Conservation (phyloP, 257 asterid species). For the Sherardia arvensis region DNA sequence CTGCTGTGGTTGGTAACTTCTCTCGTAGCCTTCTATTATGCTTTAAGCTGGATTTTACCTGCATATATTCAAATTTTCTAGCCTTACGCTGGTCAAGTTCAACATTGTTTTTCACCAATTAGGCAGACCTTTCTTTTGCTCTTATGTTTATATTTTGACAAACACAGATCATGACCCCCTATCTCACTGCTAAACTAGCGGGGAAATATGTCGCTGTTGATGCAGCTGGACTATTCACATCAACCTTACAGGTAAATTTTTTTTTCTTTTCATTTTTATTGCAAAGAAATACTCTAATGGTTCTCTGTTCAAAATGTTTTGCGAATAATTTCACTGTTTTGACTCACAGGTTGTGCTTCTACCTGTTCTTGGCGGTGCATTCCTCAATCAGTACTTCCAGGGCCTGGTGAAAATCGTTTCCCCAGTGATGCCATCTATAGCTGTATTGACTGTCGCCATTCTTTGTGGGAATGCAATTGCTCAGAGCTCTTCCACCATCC, state of each 20-base stretch:
- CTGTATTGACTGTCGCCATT: constrained; percentile 80
- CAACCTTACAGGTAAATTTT: constrained; percentile 68
- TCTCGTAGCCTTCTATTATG: background rate
- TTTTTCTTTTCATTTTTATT: background rate
- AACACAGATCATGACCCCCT: constrained; percentile 84
- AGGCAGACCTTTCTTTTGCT: background rate
- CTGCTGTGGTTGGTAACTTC: constrained; percentile 71
- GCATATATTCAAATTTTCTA: background rate
- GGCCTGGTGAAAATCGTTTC: constrained; percentile 49
- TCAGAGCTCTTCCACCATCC: constrained; percentile 81
- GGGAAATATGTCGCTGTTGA: constrained; percentile 86
- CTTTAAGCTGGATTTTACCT: background rate
- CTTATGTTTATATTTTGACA: background rate
- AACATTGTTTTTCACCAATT: background rate
- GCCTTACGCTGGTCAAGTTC: too few species aligned
- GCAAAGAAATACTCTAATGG: background rate
- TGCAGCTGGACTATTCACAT: constrained; percentile 66
- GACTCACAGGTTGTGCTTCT: constrained; percentile 70
- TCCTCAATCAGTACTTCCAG: constrained; percentile 69
- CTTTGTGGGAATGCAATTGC: constrained; percentile 92
- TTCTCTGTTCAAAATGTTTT: background rate
- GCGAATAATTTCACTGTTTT: background rate
- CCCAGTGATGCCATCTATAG: constrained; percentile 84
- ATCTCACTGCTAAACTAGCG: constrained; percentile 82
- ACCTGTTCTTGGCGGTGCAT: constrained; percentile 82